Base-by-base conservation (phyloP, 306 rosid species). In the Aeschynomene evenia region DNA sequence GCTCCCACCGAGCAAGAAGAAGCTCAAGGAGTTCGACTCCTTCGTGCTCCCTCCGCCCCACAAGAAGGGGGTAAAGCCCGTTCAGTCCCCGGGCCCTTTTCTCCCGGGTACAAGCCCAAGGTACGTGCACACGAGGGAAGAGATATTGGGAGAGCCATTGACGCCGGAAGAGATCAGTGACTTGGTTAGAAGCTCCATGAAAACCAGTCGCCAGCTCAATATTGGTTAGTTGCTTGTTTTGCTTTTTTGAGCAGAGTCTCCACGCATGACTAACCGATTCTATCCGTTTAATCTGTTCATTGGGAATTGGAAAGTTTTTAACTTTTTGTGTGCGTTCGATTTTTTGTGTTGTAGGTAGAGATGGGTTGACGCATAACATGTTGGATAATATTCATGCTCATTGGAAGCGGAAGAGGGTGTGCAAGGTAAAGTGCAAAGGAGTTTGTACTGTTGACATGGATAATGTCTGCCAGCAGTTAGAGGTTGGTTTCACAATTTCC, bases 351-450 rank as follows among this genome's bases (percentile, higher is more conserved):
- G 43, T 82, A 94, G 99, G 99, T 72, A 91, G 97, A 79, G 99
- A 94, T 86, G 99, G 99, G 46, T 89, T 94, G 76, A 94, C 94
- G 2, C 97, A 94, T 74, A 94, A 94, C 79, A 94, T 94, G 96
- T 80, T 94, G 99, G 99, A 94, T 72, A 94, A 94, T 73, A 94
- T 94, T 57, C 96, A 94, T 75, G 95, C 97, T 76, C 99, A 74
- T 60, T 91, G 98, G 98, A 91, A 91, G 85, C 86, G 97, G 52
- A 77, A 91, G 61, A 87, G 99, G 79, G 97, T 88, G 18, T 94
- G 97, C 84, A 94, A 91, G 85, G 85, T 91, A 18, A 94, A 77
- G 76, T 94, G 99, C 82, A 82, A 78, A 78, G 99, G 99, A 67
- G 99, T 94, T 72, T 94, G 96, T 65, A 88, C 96, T 0, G 93